Percentiles rank a stretch among this genome's conserved stretches.
These are phyloP conservation scores for Lipomyces sp. DNA, from an alignment of 805 yeast species.

Conservation along the genomic window DNA sequence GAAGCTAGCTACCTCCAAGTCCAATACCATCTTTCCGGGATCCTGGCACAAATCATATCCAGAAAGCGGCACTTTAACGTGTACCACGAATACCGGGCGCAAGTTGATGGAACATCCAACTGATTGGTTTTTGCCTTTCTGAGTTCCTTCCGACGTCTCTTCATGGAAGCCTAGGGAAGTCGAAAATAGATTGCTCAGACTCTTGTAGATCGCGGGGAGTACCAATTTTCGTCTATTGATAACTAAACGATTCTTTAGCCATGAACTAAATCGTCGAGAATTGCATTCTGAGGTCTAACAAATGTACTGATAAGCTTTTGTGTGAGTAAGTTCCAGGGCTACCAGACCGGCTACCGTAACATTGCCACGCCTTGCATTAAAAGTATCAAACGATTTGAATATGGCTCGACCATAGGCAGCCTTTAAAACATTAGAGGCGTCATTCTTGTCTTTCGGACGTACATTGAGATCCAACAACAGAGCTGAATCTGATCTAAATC, in stretches of 20 bases:
- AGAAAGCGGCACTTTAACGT: constrained; percentile 20
- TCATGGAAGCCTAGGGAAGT: background rate
- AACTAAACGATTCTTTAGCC: constrained; percentile 9
- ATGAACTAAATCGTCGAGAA: background rate
- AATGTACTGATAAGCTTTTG: constrained; percentile 28
- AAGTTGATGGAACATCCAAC: background rate
- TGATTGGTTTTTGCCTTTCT: background rate
- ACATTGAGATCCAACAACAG: constrained; percentile 1
- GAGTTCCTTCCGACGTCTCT: background rate
- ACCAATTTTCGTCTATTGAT: constrained; percentile 18
- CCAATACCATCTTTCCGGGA: constrained; percentile 25
- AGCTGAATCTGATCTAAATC: constrained; percentile 5
- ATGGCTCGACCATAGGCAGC: constrained; percentile 16
- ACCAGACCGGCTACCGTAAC: constrained; percentile 16
- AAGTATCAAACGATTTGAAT: background rate
- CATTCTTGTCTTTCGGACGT: background rate
- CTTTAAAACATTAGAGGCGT: background rate
- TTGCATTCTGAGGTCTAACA: constrained; percentile 11
- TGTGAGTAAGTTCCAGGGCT: constrained; percentile 2
- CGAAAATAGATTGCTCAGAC: constrained; percentile 9
- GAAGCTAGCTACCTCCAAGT: constrained; percentile 20
- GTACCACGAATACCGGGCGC: constrained; percentile 26
- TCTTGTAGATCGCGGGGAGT: constrained; percentile 11
- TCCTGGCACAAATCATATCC: constrained; percentile 36
- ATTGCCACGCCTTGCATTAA: background rate